phyloP scores from a whole-genome alignment of 768 basidiomycete species.

The Russula virescens region DNA sequence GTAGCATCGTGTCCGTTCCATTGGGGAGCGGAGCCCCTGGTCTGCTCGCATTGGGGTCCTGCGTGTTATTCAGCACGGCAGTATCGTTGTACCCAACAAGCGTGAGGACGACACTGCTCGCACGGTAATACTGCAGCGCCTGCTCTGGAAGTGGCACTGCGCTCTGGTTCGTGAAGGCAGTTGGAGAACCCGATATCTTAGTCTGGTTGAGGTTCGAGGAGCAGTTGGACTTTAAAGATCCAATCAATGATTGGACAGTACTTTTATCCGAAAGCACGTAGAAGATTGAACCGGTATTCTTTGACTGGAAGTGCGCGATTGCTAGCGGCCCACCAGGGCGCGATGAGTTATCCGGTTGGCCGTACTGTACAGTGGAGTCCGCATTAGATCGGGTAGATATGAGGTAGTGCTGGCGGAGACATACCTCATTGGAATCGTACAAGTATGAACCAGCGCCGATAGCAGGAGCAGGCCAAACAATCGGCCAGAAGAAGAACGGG shows the following conservation, averaged over 20 bases:
- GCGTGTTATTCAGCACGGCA: constrained; percentile 20
- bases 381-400: background rate
- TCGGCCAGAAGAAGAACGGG: constrained; percentile 30
- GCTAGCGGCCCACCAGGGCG: constrained; percentile 34
- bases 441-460: constrained; percentile 13
- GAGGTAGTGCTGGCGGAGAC: background rate
- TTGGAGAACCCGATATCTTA: constrained; percentile 16
- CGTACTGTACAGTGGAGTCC: constrained; percentile 30
- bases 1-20: constrained; percentile 43
- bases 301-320: constrained; percentile 29
- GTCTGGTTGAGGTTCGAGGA: constrained; percentile 18
- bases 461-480: constrained; percentile 23
- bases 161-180: constrained; percentile 16
- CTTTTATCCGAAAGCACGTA: constrained; percentile 34
- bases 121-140: constrained; percentile 29
- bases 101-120: constrained; percentile 25
- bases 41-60: constrained; percentile 32
- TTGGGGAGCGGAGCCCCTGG: constrained; percentile 48
- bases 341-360: constrained; percentile 31
- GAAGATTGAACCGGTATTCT: constrained; percentile 30
- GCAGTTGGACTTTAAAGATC: constrained; percentile 30
- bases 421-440: constrained; percentile 23
- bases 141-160: constrained; percentile 27
- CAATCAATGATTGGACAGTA: constrained; percentile 32
- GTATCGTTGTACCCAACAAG: constrained; percentile 31